Evolutionary conservation across 2,329 filamentous ascomycete species (phyloP), one percentile per base, ranked within the genome.

Genomic region (Microcyclospora pomicola): DNA sequence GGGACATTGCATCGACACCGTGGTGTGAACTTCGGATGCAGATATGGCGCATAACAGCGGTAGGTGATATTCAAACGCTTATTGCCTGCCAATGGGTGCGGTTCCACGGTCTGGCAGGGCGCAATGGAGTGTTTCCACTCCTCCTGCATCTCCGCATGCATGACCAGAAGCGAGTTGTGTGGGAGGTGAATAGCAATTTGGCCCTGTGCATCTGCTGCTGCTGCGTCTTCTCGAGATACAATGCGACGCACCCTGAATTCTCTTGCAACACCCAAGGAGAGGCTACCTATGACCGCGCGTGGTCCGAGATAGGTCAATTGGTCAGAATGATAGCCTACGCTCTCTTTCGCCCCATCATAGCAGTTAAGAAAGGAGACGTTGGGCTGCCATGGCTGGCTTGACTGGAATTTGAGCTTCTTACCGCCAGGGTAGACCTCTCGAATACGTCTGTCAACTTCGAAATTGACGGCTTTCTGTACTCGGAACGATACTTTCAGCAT

Each of bases 131-230:
- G 91, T 59, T 95, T 96, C 86, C 86, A 96, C 54, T 82, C 80
- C 55, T 96, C 88, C 55, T 96, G 88, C 84, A 94, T 96, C 55
- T 93, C 85, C 1, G 88, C 87, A 53, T 96, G 87, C 91, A 98
- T 96, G 9, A 96, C 69, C 0, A 98, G 69, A 0, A 96, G 71
- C 0, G 84, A 92, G 58, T 96, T 96, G 59, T 96, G 91, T 0
- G 88, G 88, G 0, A 96, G 74, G 50, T 95, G 85, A 32, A 96
- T 91, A 1, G 85, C 77, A 41, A 96, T 88, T 55, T 94, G 87
- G 3, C 87, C 88, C 52, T 82, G 75, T 0, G 72, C 69, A 46
- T 91, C 80, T 2, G 72, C 65, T 10, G 54, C 53, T 9, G 53
- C 53, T 37, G 62, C 48, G 12, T 42, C 51, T 24, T 65, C 63